These are phyloP conservation scores for Physcia stellaris DNA, from an alignment of 495 filamentous ascomycete species.

Conservation along the genomic window DNA sequence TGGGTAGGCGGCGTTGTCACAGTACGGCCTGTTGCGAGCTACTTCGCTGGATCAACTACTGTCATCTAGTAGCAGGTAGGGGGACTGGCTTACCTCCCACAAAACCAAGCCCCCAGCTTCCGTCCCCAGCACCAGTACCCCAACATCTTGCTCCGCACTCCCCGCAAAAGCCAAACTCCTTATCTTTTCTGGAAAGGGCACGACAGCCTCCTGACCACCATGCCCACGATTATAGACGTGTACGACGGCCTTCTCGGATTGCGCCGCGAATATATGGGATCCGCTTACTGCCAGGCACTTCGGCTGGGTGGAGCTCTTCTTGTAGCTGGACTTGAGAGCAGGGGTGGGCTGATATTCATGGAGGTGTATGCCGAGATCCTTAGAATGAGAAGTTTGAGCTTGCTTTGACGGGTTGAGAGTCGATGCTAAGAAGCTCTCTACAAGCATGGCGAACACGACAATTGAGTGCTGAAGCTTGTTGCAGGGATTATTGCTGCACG, in stretches of 20 bases:
- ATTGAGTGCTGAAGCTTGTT: too few species aligned
- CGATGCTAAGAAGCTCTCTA: constrained; percentile 68
- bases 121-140: constrained; percentile 69
- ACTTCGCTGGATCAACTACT: constrained; percentile 16
- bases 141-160: constrained; percentile 42
- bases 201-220: constrained; percentile 71
- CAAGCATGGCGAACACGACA: constrained; percentile 64
- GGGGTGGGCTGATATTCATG: constrained; percentile 67
- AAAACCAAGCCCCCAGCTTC: constrained; percentile 72
- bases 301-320: constrained; percentile 72
- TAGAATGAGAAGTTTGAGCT: constrained; percentile 49
- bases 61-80: too few species aligned
- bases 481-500: too few species aligned
- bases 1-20: constrained; percentile 79
- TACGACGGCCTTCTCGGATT: constrained; percentile 78
- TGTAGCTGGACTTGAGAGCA: constrained; percentile 62
- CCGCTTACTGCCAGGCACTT: constrained; percentile 71
- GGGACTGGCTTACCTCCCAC: constrained; percentile 63
- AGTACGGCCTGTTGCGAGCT: constrained; percentile 78
- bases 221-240: constrained; percentile 79
- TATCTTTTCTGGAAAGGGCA: constrained; percentile 77
- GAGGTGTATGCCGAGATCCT: constrained; percentile 72
- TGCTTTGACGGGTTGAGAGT: constrained; percentile 49
- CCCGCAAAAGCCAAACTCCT: constrained; percentile 53
- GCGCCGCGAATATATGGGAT: constrained; percentile 80